phyloP scores from a whole-genome alignment of 345 rosid genomes.

The Cardamine occulta region DNA sequence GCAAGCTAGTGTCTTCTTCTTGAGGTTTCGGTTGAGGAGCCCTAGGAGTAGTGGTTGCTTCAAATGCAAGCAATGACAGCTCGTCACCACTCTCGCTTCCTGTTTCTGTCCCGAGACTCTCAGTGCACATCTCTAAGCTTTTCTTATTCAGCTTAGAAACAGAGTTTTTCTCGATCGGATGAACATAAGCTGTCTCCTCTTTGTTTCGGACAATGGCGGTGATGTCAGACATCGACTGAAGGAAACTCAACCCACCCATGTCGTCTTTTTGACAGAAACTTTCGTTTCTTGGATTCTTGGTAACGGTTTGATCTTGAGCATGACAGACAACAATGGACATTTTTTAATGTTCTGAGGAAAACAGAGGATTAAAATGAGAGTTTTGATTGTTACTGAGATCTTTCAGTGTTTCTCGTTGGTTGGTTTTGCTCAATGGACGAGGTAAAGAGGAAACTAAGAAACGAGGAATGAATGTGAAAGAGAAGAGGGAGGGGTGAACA shows the following conservation, averaged over 20 bases:
- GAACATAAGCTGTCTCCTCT: constrained; percentile 51
- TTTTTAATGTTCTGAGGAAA: constrained; percentile 13
- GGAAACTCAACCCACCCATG: constrained; percentile 61
- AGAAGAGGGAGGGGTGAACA: constrained; percentile 26
- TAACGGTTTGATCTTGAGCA: constrained; percentile 1
- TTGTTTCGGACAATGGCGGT: constrained; percentile 27
- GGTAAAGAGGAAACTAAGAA: constrained; percentile 6
- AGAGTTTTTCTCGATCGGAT: constrained; percentile 60
- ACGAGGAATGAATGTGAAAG: constrained; percentile 37
- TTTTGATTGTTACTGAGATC: constrained; percentile 5
- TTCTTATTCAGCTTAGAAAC: constrained; percentile 56
- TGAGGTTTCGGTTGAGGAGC: constrained; percentile 25
- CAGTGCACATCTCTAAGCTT: constrained; percentile 93
- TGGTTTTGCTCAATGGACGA: background rate
- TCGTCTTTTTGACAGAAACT: constrained; percentile 25
- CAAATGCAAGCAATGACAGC: constrained; percentile 43
- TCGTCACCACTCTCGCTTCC: constrained; percentile 61
- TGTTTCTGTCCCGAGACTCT: constrained; percentile 82
- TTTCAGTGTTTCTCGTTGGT: constrained; percentile 26
- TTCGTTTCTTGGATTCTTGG: constrained; percentile 16
- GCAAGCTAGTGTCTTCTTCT: constrained; percentile 1
- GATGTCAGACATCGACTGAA: constrained; percentile 47
- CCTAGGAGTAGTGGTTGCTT: constrained; percentile 34
- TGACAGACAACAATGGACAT: constrained; percentile 27
- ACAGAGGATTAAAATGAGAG: constrained; percentile 13